Conservation (phyloP, 805 yeast genomes). For the Myxozyma lipomycoides region DNA sequence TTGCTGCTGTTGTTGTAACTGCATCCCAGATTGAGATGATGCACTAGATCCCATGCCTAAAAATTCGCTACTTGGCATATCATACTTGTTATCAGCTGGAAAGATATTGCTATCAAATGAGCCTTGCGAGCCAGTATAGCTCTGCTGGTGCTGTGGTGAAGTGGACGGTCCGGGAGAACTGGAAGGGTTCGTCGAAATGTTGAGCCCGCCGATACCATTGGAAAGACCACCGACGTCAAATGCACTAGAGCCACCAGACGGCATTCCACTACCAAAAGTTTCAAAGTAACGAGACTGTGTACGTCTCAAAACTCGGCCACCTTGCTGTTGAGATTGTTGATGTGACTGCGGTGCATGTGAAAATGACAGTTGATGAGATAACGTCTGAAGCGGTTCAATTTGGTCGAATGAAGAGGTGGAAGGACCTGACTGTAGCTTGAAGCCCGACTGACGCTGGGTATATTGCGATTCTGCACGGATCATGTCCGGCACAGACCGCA, state of each 20-base stretch:
- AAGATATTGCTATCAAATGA: background rate
- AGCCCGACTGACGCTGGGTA: background rate
- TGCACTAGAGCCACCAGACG: background rate
- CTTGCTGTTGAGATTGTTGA: background rate
- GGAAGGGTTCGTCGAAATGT: background rate
- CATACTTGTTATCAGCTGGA: background rate
- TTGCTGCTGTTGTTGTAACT: constrained; percentile 1
- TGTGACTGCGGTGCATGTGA: constrained; percentile 1
- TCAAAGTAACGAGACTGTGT: constrained; percentile 25
- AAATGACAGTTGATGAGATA: background rate
- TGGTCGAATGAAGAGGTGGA: background rate
- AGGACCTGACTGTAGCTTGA: background rate
- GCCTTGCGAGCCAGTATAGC: background rate
- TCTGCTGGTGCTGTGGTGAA: background rate
- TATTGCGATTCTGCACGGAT: background rate
- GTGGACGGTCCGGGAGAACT: background rate
- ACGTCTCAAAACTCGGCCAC: constrained; percentile 5
- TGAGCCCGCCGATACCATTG: constrained; percentile 7
- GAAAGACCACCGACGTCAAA: constrained; percentile 7
- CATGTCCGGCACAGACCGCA: background rate
- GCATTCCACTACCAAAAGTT: constrained; percentile 1
- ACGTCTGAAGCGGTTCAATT: background rate
- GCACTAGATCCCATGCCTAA: background rate
- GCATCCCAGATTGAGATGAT: too few species aligned
- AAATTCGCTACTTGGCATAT: background rate